phyloP scores from a whole-genome alignment of 2,329 filamentous ascomycete genomes.

The Penicillium sp. region DNA sequence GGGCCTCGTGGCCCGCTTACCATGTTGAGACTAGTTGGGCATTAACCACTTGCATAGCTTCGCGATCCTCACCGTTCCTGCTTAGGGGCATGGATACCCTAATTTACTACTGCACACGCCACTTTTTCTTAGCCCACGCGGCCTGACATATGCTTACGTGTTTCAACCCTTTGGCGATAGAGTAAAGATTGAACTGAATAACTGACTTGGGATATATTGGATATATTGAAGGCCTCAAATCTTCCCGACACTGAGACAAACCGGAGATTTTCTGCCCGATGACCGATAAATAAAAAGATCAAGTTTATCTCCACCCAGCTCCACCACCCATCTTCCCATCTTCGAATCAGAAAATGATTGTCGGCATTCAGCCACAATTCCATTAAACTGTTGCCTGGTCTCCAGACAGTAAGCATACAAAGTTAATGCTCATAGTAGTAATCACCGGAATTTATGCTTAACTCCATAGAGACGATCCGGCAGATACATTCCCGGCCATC shows the following conservation, averaged over 20 bases:
- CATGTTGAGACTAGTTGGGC: conserved; percentile 7
- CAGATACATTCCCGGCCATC: neutral
- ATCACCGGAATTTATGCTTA: conserved; percentile 13
- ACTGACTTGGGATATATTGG: too few species aligned
- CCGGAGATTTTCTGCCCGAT: conserved; percentile 1
- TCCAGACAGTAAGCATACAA: conserved; percentile 1
- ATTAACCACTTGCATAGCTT: conserved; percentile 2
- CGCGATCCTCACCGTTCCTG: conserved; percentile 4
- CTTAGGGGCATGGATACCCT: conserved; percentile 11
- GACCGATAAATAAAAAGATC: neutral
- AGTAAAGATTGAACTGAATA: neutral
- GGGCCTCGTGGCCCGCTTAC: conserved; percentile 23
- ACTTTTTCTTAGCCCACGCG: conserved; percentile 19
- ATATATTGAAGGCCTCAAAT: neutral
- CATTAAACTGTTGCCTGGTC: conserved; percentile 18
- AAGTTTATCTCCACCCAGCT: conserved; percentile 1
- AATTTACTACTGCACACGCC: conserved; percentile 6
- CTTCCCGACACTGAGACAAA: neutral
- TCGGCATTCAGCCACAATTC: conserved; percentile 17
- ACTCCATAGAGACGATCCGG: conserved; percentile 10
- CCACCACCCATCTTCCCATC: neutral
- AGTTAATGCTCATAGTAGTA: conserved; percentile 9
- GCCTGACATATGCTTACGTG: conserved; percentile 4
- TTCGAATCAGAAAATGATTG: neutral
- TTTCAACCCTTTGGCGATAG: neutral